Percentiles rank a stretch among this genome's conserved stretches.
phyloP scores from a whole-genome alignment of 805 yeast species.

The Candida insectalens region DNA sequence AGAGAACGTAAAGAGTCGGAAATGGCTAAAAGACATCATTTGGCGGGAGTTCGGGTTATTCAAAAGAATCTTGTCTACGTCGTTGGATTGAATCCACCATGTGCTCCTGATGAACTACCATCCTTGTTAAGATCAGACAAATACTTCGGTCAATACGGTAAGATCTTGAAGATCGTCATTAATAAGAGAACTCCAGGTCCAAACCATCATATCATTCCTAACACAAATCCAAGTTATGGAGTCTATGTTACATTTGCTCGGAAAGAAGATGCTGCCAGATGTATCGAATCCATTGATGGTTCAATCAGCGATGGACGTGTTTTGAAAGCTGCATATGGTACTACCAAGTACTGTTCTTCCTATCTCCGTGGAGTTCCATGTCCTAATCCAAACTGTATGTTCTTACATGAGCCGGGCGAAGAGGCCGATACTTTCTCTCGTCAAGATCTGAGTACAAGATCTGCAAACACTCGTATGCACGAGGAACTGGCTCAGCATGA shows the following conservation, averaged over 20 bases:
- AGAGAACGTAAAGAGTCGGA: constrained; percentile 89
- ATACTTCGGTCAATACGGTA: constrained; percentile 98
- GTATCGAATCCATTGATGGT: constrained; percentile 90
- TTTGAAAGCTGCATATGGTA: constrained; percentile 93
- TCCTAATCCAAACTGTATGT: constrained; percentile 98
- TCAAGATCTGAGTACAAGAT: constrained; percentile 74
- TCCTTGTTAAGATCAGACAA: constrained; percentile 76
- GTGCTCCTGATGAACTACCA: constrained; percentile 80
- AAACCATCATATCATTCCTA: constrained; percentile 18
- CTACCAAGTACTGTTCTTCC: constrained; percentile 96
- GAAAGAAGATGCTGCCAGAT: constrained; percentile 91
- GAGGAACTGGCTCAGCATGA: constrained; percentile 6
- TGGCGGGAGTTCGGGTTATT: constrained; percentile 96
- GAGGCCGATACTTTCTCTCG: constrained; percentile 96
- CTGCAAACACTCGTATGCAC: constrained; percentile 38
- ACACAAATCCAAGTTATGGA: constrained; percentile 69
- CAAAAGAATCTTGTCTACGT: constrained; percentile 96
- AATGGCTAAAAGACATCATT: constrained; percentile 71
- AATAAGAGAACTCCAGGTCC: constrained; percentile 59
- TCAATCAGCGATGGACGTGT: constrained; percentile 85
- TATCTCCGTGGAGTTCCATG: constrained; percentile 91
- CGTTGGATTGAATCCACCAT: constrained; percentile 85
- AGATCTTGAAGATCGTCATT: constrained; percentile 86
- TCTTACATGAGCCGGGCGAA: constrained; percentile 97
- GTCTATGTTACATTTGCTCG: constrained; percentile 90